Conservation (phyloP, 2,329 filamentous ascomycete species). For the Ambrosiella beaveri region DNA sequence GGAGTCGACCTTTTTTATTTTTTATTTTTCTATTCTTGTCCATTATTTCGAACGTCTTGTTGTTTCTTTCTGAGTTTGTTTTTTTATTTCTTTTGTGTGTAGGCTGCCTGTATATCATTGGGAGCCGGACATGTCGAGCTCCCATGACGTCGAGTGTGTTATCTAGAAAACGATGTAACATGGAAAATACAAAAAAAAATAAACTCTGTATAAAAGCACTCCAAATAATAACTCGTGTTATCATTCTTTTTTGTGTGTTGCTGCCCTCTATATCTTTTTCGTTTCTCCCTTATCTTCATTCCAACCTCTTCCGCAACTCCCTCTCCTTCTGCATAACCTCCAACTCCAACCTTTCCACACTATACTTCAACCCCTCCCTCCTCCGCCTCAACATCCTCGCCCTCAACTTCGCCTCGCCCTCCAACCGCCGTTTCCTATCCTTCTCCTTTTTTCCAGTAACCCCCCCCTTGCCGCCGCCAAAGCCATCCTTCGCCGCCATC, state of each 20-base stretch:
- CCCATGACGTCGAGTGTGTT: too few species aligned
- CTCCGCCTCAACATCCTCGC: slow-evolving; percentile 53
- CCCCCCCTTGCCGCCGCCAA: slow-evolving; percentile 10
- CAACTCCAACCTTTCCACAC: slow-evolving; percentile 68
- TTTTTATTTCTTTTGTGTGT: neutral
- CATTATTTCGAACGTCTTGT: neutral
- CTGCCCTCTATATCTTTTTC: neutral
- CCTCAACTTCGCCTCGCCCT: slow-evolving; percentile 32
- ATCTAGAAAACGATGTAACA: too few species aligned
- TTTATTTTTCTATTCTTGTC: slow-evolving; percentile 14
- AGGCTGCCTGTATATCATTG: too few species aligned
- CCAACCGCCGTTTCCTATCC: slow-evolving; percentile 24
- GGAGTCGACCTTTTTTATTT: slow-evolving; percentile 3
- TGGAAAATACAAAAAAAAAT: neutral
- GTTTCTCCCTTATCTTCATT: neutral
- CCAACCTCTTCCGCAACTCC: slow-evolving; percentile 32
- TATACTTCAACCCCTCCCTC: slow-evolving; percentile 72
- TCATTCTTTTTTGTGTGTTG: neutral
- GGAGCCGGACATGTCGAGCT: too few species aligned
- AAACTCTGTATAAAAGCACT: neutral
- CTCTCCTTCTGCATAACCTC: slow-evolving; percentile 64
- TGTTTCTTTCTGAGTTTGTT: neutral
- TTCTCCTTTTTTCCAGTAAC: neutral
- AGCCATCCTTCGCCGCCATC: slow-evolving; percentile 8
- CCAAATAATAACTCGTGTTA: neutral